Evolutionary conservation across 768 basidiomycete genomes (phyloP).

Genomic region (Tylopilus sp.): DNA sequence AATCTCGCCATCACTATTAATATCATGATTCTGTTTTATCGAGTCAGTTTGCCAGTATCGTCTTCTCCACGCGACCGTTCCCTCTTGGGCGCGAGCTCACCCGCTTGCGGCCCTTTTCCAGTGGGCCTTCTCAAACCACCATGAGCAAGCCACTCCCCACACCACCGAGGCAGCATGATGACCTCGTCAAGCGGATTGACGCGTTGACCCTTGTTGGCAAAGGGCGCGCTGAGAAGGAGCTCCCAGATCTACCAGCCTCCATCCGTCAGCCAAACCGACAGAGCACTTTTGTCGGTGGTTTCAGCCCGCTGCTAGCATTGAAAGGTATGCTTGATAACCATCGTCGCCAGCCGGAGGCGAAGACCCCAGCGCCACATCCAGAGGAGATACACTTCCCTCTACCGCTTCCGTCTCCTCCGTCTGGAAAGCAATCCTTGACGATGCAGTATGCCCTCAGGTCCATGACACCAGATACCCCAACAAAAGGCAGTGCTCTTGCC

Average conservation of each 20-base stretch:
- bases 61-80: not conserved
- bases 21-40: too few relatives aligned
- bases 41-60: constrained; percentile 21
- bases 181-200: constrained; percentile 34
- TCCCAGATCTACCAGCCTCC: constrained; percentile 4
- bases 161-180: constrained; percentile 17
- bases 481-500: constrained; percentile 16
- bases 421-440: constrained; percentile 16
- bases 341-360: constrained; percentile 2
- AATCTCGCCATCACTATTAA: too few relatives aligned
- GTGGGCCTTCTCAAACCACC: constrained; percentile 4
- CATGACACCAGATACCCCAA: constrained; percentile 7
- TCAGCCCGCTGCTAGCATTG: constrained; percentile 25
- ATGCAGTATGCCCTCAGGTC: constrained; percentile 22
- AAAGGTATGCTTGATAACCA: constrained; percentile 7
- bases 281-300: constrained; percentile 48
- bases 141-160: constrained; percentile 21
- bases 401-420: constrained; percentile 36
- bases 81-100: constrained; percentile 4
- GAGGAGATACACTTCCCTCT: constrained; percentile 17
- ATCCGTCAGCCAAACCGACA: not conserved
- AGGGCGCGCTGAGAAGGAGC: constrained; percentile 11
- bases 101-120: constrained; percentile 14
- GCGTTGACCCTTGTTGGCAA: constrained; percentile 31
- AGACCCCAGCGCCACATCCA: constrained; percentile 1